Percentiles rank a stretch among this genome's conserved stretches.
Evolutionary conservation across 345 rosid species (phyloP).

Genomic region (Euphorbia tirucalli): DNA sequence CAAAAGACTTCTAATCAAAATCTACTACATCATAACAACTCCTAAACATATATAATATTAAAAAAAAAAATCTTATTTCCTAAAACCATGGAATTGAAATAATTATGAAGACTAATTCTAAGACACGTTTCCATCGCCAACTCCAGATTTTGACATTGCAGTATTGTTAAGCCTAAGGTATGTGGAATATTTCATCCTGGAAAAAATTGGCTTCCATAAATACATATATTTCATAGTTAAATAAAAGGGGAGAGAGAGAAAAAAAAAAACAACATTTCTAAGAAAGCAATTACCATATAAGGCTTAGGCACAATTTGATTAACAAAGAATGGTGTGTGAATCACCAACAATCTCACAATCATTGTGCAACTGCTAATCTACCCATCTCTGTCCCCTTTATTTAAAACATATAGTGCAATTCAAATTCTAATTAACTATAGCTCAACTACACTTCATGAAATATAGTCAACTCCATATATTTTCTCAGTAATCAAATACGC

Average conservation of each 20-base stretch:
- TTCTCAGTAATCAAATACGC: neutral
- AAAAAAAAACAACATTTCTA: neutral
- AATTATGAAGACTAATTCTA: too few species aligned
- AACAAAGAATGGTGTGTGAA: slow-evolving; percentile 66
- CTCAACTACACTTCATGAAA: neutral
- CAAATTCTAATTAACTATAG: neutral
- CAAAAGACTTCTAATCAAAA: too few species aligned
- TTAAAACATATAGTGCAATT: neutral
- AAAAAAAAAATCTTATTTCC: too few species aligned
- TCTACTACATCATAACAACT: too few species aligned
- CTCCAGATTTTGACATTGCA: slow-evolving; percentile 71
- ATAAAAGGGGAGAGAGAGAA: neutral
- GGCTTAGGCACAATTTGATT: slow-evolving; percentile 71
- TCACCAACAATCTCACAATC: slow-evolving; percentile 69
- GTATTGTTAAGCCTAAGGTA: slow-evolving; percentile 84
- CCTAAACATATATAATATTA: too few species aligned
- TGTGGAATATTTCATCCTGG: slow-evolving; percentile 96
- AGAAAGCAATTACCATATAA: slow-evolving; percentile 58
- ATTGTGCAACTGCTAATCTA: slow-evolving; percentile 52
- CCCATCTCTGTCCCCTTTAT: slow-evolving; percentile 48
- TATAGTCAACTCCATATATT: neutral
- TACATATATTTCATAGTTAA: neutral
- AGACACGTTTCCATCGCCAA: too few species aligned
- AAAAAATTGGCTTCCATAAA: neutral
- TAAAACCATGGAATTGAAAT: too few species aligned